These are phyloP conservation scores for Aureobasidium subglaciale DNA, from an alignment of 2,329 filamentous ascomycete species.

Conservation along the genomic window DNA sequence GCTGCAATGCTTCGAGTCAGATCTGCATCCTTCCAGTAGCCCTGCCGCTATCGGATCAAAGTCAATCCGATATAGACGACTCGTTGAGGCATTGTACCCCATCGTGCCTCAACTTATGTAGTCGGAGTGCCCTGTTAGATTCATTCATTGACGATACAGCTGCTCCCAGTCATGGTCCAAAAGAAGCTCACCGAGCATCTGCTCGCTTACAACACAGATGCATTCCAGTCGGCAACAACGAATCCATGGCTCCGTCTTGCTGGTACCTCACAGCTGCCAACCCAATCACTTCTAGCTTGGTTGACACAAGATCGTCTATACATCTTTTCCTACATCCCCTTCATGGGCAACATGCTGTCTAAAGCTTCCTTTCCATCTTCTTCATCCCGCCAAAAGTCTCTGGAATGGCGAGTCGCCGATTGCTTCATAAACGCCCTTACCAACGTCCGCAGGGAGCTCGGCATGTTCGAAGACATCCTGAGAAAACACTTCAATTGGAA, in stretches of 20 bases:
- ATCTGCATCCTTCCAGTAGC: not conserved
- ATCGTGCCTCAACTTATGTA: not conserved
- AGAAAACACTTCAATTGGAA: slow-evolving; percentile 16
- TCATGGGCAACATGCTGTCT: slow-evolving; percentile 56
- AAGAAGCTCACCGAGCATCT: slow-evolving; percentile 14
- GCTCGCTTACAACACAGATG: slow-evolving; percentile 17
- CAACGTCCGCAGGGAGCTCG: slow-evolving; percentile 59
- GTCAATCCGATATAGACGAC: not conserved
- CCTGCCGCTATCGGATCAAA: slow-evolving; percentile 1
- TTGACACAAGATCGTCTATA: slow-evolving; percentile 67
- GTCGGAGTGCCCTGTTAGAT: too few relatives aligned
- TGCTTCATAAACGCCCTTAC: slow-evolving; percentile 57
- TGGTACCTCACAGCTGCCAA: slow-evolving; percentile 55
- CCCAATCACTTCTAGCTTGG: slow-evolving; percentile 54
- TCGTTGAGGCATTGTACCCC: not conserved
- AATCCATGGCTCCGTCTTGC: slow-evolving; percentile 60
- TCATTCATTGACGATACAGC: not conserved
- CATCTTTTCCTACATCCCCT: slow-evolving; percentile 62
- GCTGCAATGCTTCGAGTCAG: not conserved
- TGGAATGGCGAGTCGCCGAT: slow-evolving; percentile 53
- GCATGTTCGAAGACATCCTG: slow-evolving; percentile 54
- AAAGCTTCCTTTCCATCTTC: slow-evolving; percentile 50
- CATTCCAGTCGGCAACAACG: slow-evolving; percentile 54
- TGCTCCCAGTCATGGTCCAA: not conserved
- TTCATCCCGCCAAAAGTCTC: slow-evolving; percentile 34